Conservation (phyloP, 768 basidiomycete species). For the Sarcodon sp. region DNA sequence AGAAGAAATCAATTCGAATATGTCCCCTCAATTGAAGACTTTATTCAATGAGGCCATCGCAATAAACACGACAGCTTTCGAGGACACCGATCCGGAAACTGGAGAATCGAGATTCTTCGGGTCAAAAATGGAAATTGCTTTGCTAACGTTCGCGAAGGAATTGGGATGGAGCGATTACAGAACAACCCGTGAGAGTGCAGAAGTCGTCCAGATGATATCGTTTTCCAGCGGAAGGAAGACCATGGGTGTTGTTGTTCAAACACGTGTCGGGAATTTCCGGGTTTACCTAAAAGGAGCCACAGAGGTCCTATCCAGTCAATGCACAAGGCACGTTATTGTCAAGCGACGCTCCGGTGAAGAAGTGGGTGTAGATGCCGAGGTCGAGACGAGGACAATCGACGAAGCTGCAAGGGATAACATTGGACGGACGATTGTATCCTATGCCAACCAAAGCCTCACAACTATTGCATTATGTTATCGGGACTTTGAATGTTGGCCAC, state of each 20-base stretch:
- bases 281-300: conserved; percentile 88
- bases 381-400: conserved; percentile 20
- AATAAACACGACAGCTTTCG: conserved; percentile 91
- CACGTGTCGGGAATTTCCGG: conserved; percentile 41
- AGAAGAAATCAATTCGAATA: conserved; percentile 45
- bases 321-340: conserved; percentile 64
- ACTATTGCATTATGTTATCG: conserved; percentile 39
- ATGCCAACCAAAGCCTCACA: conserved; percentile 37
- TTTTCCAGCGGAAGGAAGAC: conserved; percentile 90
- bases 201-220: conserved; percentile 78
- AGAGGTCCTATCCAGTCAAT: conserved; percentile 80
- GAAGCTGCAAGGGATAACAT: conserved; percentile 27
- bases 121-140: conserved; percentile 91
- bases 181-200: conserved; percentile 43
- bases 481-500: conserved; percentile 33
- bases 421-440: conserved; percentile 34
- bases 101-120: conserved; percentile 63
- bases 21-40: conserved; percentile 44
- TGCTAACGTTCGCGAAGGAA: conserved; percentile 79
- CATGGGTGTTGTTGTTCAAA: conserved; percentile 81
- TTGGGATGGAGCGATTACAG: conserved; percentile 67
- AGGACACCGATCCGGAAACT: conserved; percentile 56
- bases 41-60: conserved; percentile 81
- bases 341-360: neutral
- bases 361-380: conserved; percentile 3